Evolutionary conservation across 495 filamentous ascomycete genomes (phyloP), one percentile per base, ranked within the genome.

Genomic region (Lepraria neglecta): DNA sequence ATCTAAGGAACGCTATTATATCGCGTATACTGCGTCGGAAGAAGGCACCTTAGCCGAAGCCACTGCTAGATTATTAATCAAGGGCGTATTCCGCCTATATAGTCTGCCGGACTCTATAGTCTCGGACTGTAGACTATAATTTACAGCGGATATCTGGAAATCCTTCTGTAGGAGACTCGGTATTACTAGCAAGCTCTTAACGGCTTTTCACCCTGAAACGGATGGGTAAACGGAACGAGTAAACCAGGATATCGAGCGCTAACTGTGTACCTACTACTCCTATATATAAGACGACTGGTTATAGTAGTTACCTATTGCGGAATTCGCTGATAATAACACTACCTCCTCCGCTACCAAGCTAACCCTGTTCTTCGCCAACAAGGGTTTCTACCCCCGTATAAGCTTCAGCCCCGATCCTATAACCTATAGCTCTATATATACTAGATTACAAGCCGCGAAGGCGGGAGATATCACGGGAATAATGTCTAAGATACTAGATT

Each of bases 201-300:
- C 48, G 14, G 30, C 48, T 9, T 52, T 21, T 3, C 2, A 30
- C 14, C 21, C 19, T 17, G 17, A 52, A 48, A 73, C 69, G 0
- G 63, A 74, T 65, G 64, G 68, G 0, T 65, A 73, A 33, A 73
- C 69, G 0, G 69, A 76, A 44, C 38, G n/a, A 6, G 21, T 47
- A 5, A 73, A 70, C 54, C 35, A 65, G 6, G 28, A 40, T 12
- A 2, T 75, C 9, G 61, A 74, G 56, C 54, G 67, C 10, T 64
- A 65, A n/a, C 58, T 75, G 4, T 60, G 69, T 0, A n/a, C 24
- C 9, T 74, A 67, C 47, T 38, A 63, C n/a, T 67, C 67, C 40
- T 72, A 70, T 57, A 52, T 62, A 1, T 64, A 76, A 33, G 52
- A 72, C 47, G 48, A 76, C 60, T 76, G 58, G 72, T 44, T 46